Evolutionary conservation across 2,329 filamentous ascomycete genomes (phyloP), one percentile per base, ranked within the genome.

Genomic region (Fusarium avenaceum): DNA sequence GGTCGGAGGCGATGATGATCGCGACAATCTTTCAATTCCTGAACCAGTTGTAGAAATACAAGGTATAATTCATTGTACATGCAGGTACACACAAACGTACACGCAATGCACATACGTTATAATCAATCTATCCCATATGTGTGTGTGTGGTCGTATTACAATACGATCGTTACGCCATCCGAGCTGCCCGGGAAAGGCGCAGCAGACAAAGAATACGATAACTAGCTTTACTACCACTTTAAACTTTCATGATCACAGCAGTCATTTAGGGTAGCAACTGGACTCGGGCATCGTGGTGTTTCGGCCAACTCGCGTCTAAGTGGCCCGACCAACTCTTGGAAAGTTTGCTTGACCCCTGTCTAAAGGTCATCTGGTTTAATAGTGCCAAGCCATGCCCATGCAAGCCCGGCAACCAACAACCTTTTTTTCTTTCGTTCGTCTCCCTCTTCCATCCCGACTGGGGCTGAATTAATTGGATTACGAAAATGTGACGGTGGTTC

Each of bases 1-100:
- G 43, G 42, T 59, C 30, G 35, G 63, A 53, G 57, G 66, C 53
- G 47, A 69, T 8, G 61, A 30, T 60, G 57, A 69, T 69, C 66
- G 17, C 28, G 65, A 57, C 44, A 45, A 69, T 62, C 65, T 46
- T 39, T 24, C 40, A 39, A 33, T n/a, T 69, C 49, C 42, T 63
- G 57, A 42, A 35, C 30, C n/a, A 7, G 14, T 45, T 6, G 24
- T 45, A 35, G 28, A 50, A 11, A 48, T 42, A 30, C 56, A 38
- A 47, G 57, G 57, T 58, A 44, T 50, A 38, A 4, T 15, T 33
- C 30, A 40, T 15, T 63, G 49, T 63, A 69, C 65, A 52, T 56
- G 32, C 62, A 63, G 32, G 61, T 57, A 69, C 35, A 40, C n/a
- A 15, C 19, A 7, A 40, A 50, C 33, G 35, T 17, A 46, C 32